Conservation (phyloP, 2,329 filamentous ascomycete genomes). For the Hymenoscyphus infarciens region DNA sequence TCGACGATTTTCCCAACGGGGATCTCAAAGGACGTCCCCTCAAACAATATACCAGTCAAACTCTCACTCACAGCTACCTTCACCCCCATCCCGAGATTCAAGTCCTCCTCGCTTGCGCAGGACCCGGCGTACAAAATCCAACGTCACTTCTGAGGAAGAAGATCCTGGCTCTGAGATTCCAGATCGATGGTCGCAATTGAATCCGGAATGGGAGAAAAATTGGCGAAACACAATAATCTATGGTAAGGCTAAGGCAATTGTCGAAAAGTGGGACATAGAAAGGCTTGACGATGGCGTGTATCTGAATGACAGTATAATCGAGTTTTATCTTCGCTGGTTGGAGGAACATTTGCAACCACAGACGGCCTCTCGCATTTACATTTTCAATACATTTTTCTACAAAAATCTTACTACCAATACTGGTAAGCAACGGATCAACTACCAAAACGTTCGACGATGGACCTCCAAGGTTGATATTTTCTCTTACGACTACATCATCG, state of each 20-base stretch:
- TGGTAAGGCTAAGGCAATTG: neutral
- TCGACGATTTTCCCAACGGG: too few relatives aligned
- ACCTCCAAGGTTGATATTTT: conserved; percentile 1
- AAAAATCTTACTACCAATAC: neutral
- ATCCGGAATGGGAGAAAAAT: conserved; percentile 2
- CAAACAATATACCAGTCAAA: too few relatives aligned
- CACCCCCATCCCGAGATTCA: too few relatives aligned
- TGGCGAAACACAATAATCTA: conserved; percentile 4
- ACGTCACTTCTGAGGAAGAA: too few relatives aligned
- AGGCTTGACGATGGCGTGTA: conserved; percentile 4
- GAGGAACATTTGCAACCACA: conserved; percentile 2
- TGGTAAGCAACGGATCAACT: neutral
- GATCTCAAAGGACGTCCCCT: too few relatives aligned
- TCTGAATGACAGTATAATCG: conserved; percentile 7
- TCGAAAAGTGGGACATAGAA: conserved; percentile 3
- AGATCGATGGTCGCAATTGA: neutral
- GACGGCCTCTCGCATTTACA: neutral
- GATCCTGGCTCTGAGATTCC: too few relatives aligned
- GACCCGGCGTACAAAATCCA: too few relatives aligned
- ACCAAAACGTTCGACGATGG: conserved; percentile 6
- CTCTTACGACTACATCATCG: conserved; percentile 8
- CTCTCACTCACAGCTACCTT: too few relatives aligned
- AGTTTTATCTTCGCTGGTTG: conserved; percentile 9
- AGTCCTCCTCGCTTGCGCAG: too few relatives aligned
- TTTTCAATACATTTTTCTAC: conserved; percentile 11